Evolutionary conservation across 257 asterid species (phyloP).

Genomic region (Cruciata laevipes): DNA sequence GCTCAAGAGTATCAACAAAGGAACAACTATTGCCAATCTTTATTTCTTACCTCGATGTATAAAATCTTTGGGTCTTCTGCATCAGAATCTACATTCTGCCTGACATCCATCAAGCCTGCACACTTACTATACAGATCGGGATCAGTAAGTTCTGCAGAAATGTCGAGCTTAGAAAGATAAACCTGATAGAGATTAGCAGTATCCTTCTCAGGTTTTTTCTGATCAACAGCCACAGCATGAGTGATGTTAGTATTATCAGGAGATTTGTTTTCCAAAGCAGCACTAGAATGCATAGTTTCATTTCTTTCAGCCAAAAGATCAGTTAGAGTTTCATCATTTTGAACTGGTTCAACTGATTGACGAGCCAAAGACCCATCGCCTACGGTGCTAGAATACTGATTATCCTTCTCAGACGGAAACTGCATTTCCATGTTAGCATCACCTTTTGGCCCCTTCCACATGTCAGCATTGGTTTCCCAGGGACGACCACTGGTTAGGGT

Average conservation of each 20-base stretch:
- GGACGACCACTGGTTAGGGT: slow-evolving; percentile 35
- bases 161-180: slow-evolving; percentile 78
- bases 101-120: slow-evolving; percentile 37
- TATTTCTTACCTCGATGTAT: slow-evolving; percentile 50
- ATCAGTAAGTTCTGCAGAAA: slow-evolving; percentile 76
- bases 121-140: slow-evolving; percentile 61
- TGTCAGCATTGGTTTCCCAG: slow-evolving; percentile 58
- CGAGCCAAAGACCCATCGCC: slow-evolving; percentile 37
- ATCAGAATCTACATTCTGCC: slow-evolving; percentile 30
- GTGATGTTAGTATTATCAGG: slow-evolving; percentile 27
- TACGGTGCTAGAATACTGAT: slow-evolving; percentile 30
- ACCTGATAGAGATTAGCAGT: slow-evolving; percentile 32
- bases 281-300: slow-evolving; percentile 31
- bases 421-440: slow-evolving; percentile 48
- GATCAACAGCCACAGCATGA: slow-evolving; percentile 25
- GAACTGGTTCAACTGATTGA: slow-evolving; percentile 40
- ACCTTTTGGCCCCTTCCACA: slow-evolving; percentile 64
- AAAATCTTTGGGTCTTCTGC: slow-evolving; percentile 40
- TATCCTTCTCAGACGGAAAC: slow-evolving; percentile 53
- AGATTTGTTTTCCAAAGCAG: slow-evolving; percentile 33
- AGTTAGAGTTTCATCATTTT: slow-evolving; percentile 37
- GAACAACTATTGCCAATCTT: slow-evolving; percentile 9
- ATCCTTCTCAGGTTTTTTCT: slow-evolving; percentile 38
- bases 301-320: slow-evolving; percentile 43
- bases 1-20: neutral